Conservation (phyloP, 1,139 yeast species). For the Debaryomyces robertsiae region DNA sequence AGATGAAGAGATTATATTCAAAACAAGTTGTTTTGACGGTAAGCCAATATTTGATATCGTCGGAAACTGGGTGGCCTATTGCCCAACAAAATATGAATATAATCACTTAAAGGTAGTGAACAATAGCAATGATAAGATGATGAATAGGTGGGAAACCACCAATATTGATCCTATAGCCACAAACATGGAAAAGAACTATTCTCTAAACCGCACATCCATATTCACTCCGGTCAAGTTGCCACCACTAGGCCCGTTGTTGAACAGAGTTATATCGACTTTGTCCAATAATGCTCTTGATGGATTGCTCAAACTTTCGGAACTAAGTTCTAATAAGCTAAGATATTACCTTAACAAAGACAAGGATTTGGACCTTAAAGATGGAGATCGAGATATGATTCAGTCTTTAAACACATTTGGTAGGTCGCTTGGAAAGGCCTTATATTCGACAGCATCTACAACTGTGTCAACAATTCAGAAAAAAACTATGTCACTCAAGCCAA, state of each 20-base stretch:
- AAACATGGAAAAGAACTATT: slow-evolving; percentile 8
- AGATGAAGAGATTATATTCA: slow-evolving; percentile 28
- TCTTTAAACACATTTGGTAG: slow-evolving; percentile 36
- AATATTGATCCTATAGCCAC: slow-evolving; percentile 18
- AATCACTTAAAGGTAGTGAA: slow-evolving; percentile 29
- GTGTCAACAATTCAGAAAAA: slow-evolving; percentile 34
- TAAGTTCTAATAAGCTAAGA: slow-evolving; percentile 47
- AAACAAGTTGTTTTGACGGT: slow-evolving; percentile 41
- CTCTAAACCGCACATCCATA: slow-evolving; percentile 10
- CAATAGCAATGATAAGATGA: slow-evolving; percentile 13
- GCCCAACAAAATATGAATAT: slow-evolving; percentile 42
- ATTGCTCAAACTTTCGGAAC: slow-evolving; percentile 49
- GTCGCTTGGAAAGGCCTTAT: slow-evolving; percentile 35
- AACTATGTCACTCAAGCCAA: slow-evolving; percentile 26
- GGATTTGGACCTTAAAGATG: slow-evolving; percentile 14
- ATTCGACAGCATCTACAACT: slow-evolving; percentile 40
- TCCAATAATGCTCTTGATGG: slow-evolving; percentile 61
- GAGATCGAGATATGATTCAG: slow-evolving; percentile 18
- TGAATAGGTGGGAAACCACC: slow-evolving; percentile 5
- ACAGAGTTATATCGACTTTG: slow-evolving; percentile 48
- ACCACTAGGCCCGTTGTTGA: slow-evolving; percentile 45
- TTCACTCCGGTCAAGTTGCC: slow-evolving; percentile 52
- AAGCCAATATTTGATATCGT: slow-evolving; percentile 52
- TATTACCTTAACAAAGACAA: slow-evolving; percentile 33
- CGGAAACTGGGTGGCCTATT: slow-evolving; percentile 55